Percentiles rank a stretch among this genome's conserved stretches.
These are phyloP conservation scores for Ceratobasidium sp. DNA, from an alignment of 1,284 basidiomycete species.

Conservation along the genomic window DNA sequence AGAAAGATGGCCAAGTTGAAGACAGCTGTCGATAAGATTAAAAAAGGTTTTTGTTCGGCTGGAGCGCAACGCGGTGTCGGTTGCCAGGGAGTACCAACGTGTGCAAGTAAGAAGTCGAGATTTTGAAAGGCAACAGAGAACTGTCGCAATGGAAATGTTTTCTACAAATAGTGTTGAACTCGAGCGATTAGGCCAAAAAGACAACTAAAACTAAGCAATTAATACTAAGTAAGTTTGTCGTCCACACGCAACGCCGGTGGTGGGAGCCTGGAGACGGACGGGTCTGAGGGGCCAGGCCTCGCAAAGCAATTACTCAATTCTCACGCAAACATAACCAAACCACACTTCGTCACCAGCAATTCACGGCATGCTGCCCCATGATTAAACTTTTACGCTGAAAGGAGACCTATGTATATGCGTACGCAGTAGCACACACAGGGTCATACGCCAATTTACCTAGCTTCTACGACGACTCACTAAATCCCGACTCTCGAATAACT, in stretches of 20 bases:
- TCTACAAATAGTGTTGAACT: conserved; percentile 37
- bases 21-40: conserved; percentile 16
- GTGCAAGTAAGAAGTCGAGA: conserved; percentile 12
- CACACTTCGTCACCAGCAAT: neutral
- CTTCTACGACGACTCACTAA: neutral
- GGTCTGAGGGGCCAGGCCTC: conserved; percentile 27
- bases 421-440: neutral
- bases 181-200: conserved; percentile 35
- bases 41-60: conserved; percentile 17
- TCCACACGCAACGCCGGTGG: conserved; percentile 36
- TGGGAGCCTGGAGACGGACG: conserved; percentile 25
- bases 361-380: neutral
- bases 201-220: conserved; percentile 36
- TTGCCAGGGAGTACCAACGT: conserved; percentile 30
- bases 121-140: conserved; percentile 30
- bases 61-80: neutral
- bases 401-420: neutral
- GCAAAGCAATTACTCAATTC: conserved; percentile 35
- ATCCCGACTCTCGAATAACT: neutral
- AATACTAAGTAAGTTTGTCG: conserved; percentile 37
- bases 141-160: conserved; percentile 35
- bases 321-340: conserved; percentile 38
- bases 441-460: neutral
- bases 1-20: neutral
- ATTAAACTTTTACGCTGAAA: neutral